Base-by-base conservation (phyloP, 2,329 filamentous ascomycete species). In the Aspergillus amoenus region DNA sequence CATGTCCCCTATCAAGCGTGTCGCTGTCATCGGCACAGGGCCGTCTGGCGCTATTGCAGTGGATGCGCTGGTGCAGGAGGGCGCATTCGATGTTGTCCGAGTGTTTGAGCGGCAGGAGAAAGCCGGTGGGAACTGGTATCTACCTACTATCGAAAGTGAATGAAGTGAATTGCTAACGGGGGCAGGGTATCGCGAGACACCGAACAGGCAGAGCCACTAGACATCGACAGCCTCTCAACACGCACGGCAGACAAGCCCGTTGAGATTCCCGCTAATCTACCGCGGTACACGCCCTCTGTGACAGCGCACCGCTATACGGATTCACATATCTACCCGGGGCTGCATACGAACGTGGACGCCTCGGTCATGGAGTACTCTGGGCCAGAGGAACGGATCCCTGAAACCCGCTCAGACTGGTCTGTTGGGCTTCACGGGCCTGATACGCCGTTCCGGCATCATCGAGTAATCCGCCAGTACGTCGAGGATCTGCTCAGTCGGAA, bases 261-360 rank as follows among this genome's bases (percentile, higher is more conserved):
- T 0, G 27, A 73, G 2, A 72, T 84, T 18, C 84, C 84, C 0
- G 55, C 70, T 2, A 58, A 63, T 0, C 69, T 86, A 0, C 85
- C 84, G 3, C 73, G 79, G 0, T 70, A 75, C 52, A 75, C 76
- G 0, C 75, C 79, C 0, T 76, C 74, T 41, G 68, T 73, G 12
- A 57, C 67, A 1, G 76, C 78, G 56, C 76, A 79, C 17, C 80
- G 84, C 2, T 85, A 82, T 64, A 71, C 76, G 12, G 84, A 87
- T 58, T 84, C 84, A 0, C 82, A 82, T 0, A 77, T 88, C 17
- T 88, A 88, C 61, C 82, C 84, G 0, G 81, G 82, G 18, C 72
- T 88, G n/a, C 84, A 88, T 66, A 88, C 85, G 3, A 89, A 89
- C 61, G 82, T 89, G 43, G 80, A 83, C 60, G 75, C 76, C 5